phyloP scores from a whole-genome alignment of 805 yeast genomes.

The Kodamaea restingae region DNA sequence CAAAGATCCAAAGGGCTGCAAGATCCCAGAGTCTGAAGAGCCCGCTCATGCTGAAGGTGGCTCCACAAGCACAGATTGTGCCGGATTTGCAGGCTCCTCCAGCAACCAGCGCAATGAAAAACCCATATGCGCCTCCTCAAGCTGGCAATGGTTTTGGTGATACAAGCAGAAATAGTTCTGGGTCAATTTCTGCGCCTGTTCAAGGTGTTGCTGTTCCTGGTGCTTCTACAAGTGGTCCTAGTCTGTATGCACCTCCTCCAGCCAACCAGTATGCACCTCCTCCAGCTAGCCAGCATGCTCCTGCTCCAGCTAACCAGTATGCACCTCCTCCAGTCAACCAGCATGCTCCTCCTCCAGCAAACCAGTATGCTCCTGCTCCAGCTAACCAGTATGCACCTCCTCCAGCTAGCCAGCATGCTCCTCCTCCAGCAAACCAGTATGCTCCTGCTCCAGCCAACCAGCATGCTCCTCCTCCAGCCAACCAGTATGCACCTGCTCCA shows the following conservation, averaged over 20 bases:
- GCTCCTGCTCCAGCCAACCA: neutral
- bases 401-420: neutral
- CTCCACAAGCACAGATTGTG: neutral
- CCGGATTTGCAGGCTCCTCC: slow-evolving; percentile 1
- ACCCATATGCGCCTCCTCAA: slow-evolving; percentile 1
- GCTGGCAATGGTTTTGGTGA: slow-evolving; percentile 1
- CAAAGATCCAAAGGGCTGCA: slow-evolving; percentile 24
- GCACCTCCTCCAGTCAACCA: too few relatives aligned
- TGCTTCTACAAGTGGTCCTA: too few relatives aligned
- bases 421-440: neutral
- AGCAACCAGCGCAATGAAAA: neutral
- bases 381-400: neutral
- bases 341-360: neutral
- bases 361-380: neutral
- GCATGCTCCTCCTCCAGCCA: neutral
- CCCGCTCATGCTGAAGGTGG: neutral
- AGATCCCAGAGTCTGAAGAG: slow-evolving; percentile 24
- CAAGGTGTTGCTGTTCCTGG: too few relatives aligned
- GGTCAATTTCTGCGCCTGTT: too few relatives aligned
- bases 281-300: neutral
- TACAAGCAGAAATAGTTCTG: neutral
- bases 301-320: neutral
- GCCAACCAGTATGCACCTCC: neutral
- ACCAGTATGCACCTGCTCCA: neutral
- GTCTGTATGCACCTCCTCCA: too few relatives aligned